Conservation (phyloP, 768 basidiomycete species). For the Amanita exitialis region DNA sequence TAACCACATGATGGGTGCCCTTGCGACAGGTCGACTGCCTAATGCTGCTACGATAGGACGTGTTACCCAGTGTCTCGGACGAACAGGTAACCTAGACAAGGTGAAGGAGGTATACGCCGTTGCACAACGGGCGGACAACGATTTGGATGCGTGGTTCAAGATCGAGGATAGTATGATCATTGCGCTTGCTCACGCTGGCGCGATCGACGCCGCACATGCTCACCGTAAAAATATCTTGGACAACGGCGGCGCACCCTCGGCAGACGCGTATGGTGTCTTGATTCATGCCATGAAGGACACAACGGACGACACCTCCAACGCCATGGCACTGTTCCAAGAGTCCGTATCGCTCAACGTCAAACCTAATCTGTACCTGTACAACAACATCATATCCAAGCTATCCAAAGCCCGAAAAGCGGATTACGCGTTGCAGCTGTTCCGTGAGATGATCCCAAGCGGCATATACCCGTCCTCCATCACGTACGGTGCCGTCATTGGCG, state of each 20-base stretch:
- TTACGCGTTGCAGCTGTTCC: constrained; percentile 78
- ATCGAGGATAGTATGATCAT: constrained; percentile 90
- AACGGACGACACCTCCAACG: constrained; percentile 89
- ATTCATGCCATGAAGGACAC: constrained; percentile 86
- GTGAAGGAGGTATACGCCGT: constrained; percentile 57
- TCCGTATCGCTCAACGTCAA: constrained; percentile 54
- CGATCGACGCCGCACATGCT: constrained; percentile 69
- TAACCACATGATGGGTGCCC: constrained; percentile 33
- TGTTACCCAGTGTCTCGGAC: constrained; percentile 63
- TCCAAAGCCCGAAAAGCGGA: constrained; percentile 93
- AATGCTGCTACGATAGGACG: constrained; percentile 40
- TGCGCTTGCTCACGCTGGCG: constrained; percentile 72
- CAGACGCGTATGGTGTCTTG: constrained; percentile 88
- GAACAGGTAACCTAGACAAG: constrained; percentile 47
- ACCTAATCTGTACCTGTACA: constrained; percentile 87
- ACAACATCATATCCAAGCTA: constrained; percentile 95
- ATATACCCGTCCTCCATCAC: constrained; percentile 77
- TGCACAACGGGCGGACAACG: constrained; percentile 51
- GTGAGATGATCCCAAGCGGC: constrained; percentile 64
- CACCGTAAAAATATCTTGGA: constrained; percentile 74
- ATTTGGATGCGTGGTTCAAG: constrained; percentile 54
- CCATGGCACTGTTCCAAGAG: constrained; percentile 77
- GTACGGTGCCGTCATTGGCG: constrained; percentile 89
- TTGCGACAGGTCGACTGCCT: constrained; percentile 39
- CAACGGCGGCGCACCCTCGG: constrained; percentile 66